Conservation (phyloP, 192 early-diverging fungal species). For the Chytriomyces sp. region DNA sequence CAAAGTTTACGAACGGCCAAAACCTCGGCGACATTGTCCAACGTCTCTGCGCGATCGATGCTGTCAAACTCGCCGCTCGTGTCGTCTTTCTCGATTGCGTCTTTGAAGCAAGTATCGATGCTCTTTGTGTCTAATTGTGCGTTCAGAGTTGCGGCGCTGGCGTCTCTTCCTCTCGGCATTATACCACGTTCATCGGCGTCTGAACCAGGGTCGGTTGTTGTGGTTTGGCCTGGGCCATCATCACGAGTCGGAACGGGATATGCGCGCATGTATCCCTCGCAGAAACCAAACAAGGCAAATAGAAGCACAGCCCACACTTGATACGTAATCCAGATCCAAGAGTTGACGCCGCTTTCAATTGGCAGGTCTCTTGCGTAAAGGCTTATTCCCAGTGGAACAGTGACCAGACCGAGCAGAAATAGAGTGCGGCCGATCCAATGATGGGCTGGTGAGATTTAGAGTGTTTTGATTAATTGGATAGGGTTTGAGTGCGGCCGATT, state of each 20-base stretch:
- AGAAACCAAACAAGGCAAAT: slow-evolving; percentile 11
- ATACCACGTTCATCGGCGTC: too few relatives aligned
- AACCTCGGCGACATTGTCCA: not conserved
- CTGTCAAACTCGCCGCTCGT: not conserved
- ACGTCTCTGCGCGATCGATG: not conserved
- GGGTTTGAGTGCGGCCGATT: too few relatives aligned
- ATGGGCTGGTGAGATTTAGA: slow-evolving; percentile 1
- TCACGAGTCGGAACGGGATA: too few relatives aligned
- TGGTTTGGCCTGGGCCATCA: too few relatives aligned
- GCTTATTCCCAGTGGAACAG: slow-evolving; percentile 22
- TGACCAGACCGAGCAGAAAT: slow-evolving; percentile 9
- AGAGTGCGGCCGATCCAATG: slow-evolving; percentile 30
- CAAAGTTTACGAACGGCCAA: not conserved
- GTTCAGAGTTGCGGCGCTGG: too few relatives aligned
- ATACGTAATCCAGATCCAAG: slow-evolving; percentile 16
- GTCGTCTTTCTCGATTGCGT: too few relatives aligned
- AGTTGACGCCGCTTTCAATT: not conserved
- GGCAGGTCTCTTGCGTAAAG: not conserved
- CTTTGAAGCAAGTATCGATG: too few relatives aligned
- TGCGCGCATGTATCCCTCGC: slow-evolving; percentile 20
- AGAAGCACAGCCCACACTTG: slow-evolving; percentile 8
- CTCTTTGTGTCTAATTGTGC: too few relatives aligned
- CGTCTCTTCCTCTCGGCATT: too few relatives aligned
- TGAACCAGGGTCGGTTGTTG: too few relatives aligned
- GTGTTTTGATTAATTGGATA: too few relatives aligned